These are phyloP conservation scores for Colletotrichum endophyticum DNA, from an alignment of 2,329 filamentous ascomycete species.

Conservation along the genomic window DNA sequence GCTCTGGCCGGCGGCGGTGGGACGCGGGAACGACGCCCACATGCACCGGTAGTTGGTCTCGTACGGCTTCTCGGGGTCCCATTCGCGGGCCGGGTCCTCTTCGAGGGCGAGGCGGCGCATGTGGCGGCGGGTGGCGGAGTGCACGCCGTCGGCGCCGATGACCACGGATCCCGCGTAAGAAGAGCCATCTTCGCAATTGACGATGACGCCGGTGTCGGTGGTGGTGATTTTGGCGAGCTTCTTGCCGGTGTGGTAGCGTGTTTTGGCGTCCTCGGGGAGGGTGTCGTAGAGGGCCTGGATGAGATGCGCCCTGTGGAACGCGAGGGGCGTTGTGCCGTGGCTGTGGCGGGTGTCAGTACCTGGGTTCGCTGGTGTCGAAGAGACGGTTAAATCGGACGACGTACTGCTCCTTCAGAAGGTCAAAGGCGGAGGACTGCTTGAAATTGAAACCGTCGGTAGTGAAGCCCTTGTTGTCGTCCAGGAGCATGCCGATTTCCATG, in stretches of 20 bases:
- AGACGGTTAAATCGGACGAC: not conserved
- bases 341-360: constrained; percentile 11
- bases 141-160: constrained; percentile 48
- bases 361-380: not conserved
- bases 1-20: constrained; percentile 25
- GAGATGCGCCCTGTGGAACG: constrained; percentile 39
- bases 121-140: constrained; percentile 37
- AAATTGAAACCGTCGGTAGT: not conserved
- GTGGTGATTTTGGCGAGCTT: constrained; percentile 27
- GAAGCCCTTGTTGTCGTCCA: not conserved
- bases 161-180: constrained; percentile 37
- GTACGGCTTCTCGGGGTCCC: constrained; percentile 10
- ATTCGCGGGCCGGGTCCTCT: constrained; percentile 7
- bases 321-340: constrained; percentile 28
- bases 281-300: constrained; percentile 34
- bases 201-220: constrained; percentile 26
- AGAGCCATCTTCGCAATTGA: constrained; percentile 36
- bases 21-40: constrained; percentile 36
- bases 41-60: constrained; percentile 34
- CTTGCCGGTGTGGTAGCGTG: constrained; percentile 31
- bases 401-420: not conserved
- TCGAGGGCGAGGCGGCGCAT: constrained; percentile 35
- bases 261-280: constrained; percentile 28
- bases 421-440: not conserved
- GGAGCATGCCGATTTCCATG: not conserved